Evolutionary conservation across 2,329 filamentous ascomycete genomes (phyloP), one percentile per base, ranked within the genome.

Genomic region (Trichoderma hamatum): DNA sequence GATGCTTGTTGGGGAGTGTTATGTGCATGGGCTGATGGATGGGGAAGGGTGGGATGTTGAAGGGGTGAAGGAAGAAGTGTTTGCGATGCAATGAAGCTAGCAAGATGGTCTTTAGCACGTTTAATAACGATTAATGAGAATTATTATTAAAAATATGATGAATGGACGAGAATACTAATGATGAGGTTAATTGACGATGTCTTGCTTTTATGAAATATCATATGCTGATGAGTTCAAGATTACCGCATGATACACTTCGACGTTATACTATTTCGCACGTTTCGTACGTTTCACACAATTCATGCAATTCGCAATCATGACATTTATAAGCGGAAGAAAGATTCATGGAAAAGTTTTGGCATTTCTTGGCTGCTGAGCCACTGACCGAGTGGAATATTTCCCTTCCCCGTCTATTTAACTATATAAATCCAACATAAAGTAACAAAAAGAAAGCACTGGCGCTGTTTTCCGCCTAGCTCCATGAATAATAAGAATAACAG

Each of bases 1-100:
- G 76, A 69, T 65, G 16, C 64, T 80, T 24, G 67, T 81, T 14
- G 78, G 79, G 1, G 79, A 81, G 69, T 80, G 79, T 43, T 81
- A 80, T 68, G 75, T 79, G 3, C 78, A 80, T 67, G 79, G 79
- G 1, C 66, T 80, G 60, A 80, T 81, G 79, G 71, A 76, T 36
- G 78, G 78, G 1, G 78, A 80, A 70, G 75, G 72, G 3, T 70
- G 78, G 68, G 65, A 71, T 16, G 66, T 70, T 7, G 70, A 74
- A 6, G 72, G 70, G 11, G n/a, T 71, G 1, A 54, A 71, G 5
- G 73, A 78, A 24, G 76, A 79, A 55, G 73, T 74, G 54, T 80
- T 79, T 73, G 67, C 73, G 1, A 75, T 80, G 55, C 62, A 61
- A 10, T 66, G 43, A 49, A 11, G 19, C 36, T 13, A 21, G 49